Conservation (phyloP, 2,329 filamentous ascomycete species). For the Apiospora arundinis region DNA sequence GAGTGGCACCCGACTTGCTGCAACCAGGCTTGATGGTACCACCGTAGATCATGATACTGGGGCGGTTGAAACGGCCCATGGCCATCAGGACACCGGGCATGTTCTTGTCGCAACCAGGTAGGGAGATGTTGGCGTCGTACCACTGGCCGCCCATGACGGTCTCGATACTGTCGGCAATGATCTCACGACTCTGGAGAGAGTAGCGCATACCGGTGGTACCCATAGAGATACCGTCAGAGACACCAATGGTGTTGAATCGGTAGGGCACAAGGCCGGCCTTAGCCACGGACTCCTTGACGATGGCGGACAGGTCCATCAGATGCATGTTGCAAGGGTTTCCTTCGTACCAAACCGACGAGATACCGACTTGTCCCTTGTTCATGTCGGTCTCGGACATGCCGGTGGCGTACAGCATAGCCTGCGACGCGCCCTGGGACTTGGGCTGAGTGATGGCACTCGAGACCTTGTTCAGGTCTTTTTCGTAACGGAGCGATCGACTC, state of each 20-base stretch:
- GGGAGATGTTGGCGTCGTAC: slow-evolving; percentile 91
- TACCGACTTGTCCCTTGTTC: slow-evolving; percentile 96
- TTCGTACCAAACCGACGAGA: slow-evolving; percentile 97
- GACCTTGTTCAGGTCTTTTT: slow-evolving; percentile 77
- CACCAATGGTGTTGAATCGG: slow-evolving; percentile 99
- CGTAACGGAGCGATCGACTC: slow-evolving; percentile 52
- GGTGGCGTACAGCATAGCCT: slow-evolving; percentile 98
- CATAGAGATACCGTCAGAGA: slow-evolving; percentile 98
- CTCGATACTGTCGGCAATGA: slow-evolving; percentile 96
- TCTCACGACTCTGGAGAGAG: slow-evolving; percentile 90
- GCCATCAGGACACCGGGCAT: slow-evolving; percentile 95
- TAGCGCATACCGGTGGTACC: slow-evolving; percentile 97
- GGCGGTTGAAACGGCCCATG: slow-evolving; percentile 93
- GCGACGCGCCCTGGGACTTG: slow-evolving; percentile 96
- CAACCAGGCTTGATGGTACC: slow-evolving; percentile 94
- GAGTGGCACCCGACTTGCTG: slow-evolving; percentile 73
- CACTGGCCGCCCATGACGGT: slow-evolving; percentile 90
- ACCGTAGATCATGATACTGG: slow-evolving; percentile 97
- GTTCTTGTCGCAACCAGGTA: slow-evolving; percentile 96
- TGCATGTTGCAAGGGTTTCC: slow-evolving; percentile 99
- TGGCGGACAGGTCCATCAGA: slow-evolving; percentile 83
- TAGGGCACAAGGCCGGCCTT: slow-evolving; percentile 85
- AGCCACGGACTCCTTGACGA: slow-evolving; percentile 67
- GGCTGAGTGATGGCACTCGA: slow-evolving; percentile 90
- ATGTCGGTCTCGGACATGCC: slow-evolving; percentile 86